Evolutionary conservation across 1,284 basidiomycete genomes (phyloP).

Genomic region (Moesziomyces aphidis): DNA sequence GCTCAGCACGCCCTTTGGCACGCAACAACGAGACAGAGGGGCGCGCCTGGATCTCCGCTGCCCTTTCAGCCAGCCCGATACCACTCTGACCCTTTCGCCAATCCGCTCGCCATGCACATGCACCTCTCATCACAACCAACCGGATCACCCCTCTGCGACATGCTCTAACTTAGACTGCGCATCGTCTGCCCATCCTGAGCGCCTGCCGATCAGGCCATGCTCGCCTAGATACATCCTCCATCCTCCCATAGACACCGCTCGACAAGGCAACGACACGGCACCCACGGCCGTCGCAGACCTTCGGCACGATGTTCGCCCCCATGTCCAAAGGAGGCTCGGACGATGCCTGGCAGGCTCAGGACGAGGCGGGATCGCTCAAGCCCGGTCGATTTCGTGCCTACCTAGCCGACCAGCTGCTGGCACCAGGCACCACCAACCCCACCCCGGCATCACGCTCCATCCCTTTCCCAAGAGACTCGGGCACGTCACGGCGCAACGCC

Average conservation of each 20-base stretch:
- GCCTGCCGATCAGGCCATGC: not conserved
- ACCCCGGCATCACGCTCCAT: slow-evolving; percentile 22
- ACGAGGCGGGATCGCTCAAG: slow-evolving; percentile 49
- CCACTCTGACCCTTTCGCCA: not conserved
- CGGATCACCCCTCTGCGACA: not conserved
- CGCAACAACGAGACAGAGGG: not conserved
- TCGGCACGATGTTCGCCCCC: slow-evolving; percentile 44
- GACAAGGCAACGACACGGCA: not conserved
- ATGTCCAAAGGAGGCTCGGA: slow-evolving; percentile 50
- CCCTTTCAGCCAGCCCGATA: not conserved
- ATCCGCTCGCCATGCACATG: not conserved
- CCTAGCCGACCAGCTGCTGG: slow-evolving; percentile 39
- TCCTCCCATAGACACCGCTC: not conserved
- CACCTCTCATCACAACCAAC: not conserved
- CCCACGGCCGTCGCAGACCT: no score
- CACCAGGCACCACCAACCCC: slow-evolving; percentile 3
- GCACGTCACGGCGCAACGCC: slow-evolving; percentile 6
- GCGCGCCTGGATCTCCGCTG: no score
- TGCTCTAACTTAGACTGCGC: not conserved
- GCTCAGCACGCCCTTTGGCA: no score
- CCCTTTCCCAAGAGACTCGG: slow-evolving; percentile 27
- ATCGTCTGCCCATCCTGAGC: not conserved
- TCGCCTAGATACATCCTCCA: not conserved
- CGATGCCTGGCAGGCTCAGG: slow-evolving; percentile 50
- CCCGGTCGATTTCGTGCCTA: slow-evolving; percentile 49